Evolutionary conservation across 306 rosid species (phyloP), one percentile per base, ranked within the genome.

Genomic region (Vigna angularis): DNA sequence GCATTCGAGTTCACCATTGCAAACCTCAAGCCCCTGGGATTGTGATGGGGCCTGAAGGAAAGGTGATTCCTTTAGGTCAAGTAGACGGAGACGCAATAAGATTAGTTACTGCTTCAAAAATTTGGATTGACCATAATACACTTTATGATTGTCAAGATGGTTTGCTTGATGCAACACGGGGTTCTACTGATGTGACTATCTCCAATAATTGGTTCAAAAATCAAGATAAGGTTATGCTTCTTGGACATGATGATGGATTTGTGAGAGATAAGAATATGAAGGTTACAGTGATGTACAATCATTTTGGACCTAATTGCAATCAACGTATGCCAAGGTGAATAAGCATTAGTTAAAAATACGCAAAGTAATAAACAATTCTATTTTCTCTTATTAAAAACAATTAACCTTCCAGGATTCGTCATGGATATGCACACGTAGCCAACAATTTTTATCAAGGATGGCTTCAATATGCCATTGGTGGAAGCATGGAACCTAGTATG

Each of bases 241-340:
- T 57, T 11, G 36, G 63, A 2, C 63, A 57, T 57, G 63, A 24
- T 57, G 63, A 57, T 57, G 63, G 63, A 57, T 57, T 4, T 57
- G n/a, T 57, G 32, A 57, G 34, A 57, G 63, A 57, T 16, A 2
- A 24, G 3, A 24, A 57, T 14, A 57, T 57, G 65, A 58, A 58
- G 9, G 65, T 58, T 28, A 58, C 18, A 3, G 4, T 58, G 5
- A 10, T 26, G 9, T 58, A 58, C 9, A 58, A 58, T 9, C 40
- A 58, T 13, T 58, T 58, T 58, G 65, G 40, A 28, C 65, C 40
- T 26, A 58, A 58, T 58, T 58, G 40, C 4, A 24, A 26, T 28
- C 65, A 58, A 26, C 65, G 40, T 2, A 58, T 58, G 38, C 65
- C 40, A 58, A 58, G 65, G 65, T 58, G 26, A 26, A 3, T 58